Conservation (phyloP, 345 rosid species). For the Cochlearia excelsa region DNA sequence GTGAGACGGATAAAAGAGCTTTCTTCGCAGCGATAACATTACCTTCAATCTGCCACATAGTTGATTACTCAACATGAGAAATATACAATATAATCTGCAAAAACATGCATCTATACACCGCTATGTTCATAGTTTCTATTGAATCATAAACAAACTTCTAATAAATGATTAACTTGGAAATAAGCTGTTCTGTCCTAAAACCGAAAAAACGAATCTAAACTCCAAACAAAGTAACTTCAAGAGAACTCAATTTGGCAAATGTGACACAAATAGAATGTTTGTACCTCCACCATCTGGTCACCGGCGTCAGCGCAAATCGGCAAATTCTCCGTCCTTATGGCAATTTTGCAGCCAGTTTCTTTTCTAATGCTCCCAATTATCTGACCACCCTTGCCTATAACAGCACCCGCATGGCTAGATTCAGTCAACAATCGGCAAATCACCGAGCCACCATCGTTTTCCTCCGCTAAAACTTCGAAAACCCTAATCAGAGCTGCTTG, state of each 20-base stretch:
- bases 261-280: neutral
- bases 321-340: constrained; percentile 60
- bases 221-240: no score
- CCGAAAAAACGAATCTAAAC: neutral
- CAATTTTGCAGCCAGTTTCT: constrained; percentile 66
- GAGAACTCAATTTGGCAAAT: constrained; percentile 9
- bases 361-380: constrained; percentile 73
- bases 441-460: constrained; percentile 43
- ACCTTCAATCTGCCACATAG: constrained; percentile 72
- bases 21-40: constrained; percentile 60
- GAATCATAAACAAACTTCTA: neutral
- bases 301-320: constrained; percentile 57
- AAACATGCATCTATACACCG: neutral
- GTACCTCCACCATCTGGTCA: constrained; percentile 87
- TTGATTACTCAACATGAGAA: constrained; percentile 16
- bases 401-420: constrained; percentile 64
- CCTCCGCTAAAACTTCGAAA: constrained; percentile 56
- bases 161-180: neutral
- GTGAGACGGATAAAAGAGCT: constrained; percentile 70
- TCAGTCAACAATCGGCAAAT: constrained; percentile 74
- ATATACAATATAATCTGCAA: neutral
- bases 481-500: constrained; percentile 79
- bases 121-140: neutral
- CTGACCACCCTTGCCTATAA: constrained; percentile 88
- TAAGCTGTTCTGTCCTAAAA: neutral